Percentiles rank a stretch among this genome's conserved stretches.
Evolutionary conservation across 2,329 filamentous ascomycete species (phyloP).

Genomic region (Aspergillus sp.): DNA sequence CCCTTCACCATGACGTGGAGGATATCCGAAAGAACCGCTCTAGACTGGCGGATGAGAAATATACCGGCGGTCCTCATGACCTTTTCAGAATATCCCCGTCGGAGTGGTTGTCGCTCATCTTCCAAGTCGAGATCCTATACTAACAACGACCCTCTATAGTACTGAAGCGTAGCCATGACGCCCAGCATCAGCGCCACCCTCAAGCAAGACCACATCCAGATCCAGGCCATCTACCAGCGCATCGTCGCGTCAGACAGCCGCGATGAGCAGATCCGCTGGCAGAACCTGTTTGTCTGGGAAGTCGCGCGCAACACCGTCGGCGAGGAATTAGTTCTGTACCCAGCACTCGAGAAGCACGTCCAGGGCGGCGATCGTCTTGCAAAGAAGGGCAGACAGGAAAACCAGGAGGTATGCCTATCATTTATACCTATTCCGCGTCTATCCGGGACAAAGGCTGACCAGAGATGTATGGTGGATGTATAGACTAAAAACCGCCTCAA

Average conservation of each 20-base stretch:
- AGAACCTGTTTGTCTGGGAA: constrained; percentile 54
- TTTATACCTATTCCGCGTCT: too few relatives aligned
- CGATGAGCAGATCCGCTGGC: constrained; percentile 45
- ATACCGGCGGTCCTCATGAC: background rate
- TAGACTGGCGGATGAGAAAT: background rate
- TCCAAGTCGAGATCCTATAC: background rate
- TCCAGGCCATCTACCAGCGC: constrained; percentile 42
- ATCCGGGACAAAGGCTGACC: background rate
- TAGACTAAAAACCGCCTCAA: constrained; percentile 53
- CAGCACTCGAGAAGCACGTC: constrained; percentile 52
- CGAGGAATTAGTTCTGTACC: constrained; percentile 54
- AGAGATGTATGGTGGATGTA: background rate
- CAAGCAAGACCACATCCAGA: constrained; percentile 39
- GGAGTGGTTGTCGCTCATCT: background rate
- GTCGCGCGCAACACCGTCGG: constrained; percentile 50
- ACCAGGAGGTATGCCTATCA: constrained; percentile 29
- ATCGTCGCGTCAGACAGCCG: constrained; percentile 38
- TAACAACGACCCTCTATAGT: background rate
- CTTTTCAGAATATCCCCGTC: too few relatives aligned
- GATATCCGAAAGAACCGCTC: background rate
- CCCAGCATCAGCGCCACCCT: constrained; percentile 33
- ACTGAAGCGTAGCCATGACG: background rate
- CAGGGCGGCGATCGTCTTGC: constrained; percentile 42
- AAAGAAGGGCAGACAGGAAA: constrained; percentile 47
- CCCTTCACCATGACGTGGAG: background rate